phyloP scores from a whole-genome alignment of 2,329 filamentous ascomycete genomes.

The Botrytis byssoidea region DNA sequence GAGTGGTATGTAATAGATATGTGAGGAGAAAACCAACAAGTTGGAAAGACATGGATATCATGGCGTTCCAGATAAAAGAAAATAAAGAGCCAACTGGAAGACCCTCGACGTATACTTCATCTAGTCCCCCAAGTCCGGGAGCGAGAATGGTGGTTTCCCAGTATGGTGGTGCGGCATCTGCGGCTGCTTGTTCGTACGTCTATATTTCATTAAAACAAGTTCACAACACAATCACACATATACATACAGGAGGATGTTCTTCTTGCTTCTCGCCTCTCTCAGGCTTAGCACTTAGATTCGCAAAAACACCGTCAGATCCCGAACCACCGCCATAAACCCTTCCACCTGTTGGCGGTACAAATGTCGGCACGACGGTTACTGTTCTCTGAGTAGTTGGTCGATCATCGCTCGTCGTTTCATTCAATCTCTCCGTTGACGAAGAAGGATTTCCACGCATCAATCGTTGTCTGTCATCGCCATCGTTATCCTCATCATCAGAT shows the following conservation, averaged over 20 bases:
- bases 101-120: constrained; percentile 96
- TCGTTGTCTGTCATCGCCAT: constrained; percentile 79
- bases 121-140: constrained; percentile 81
- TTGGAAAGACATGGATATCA: constrained; percentile 97
- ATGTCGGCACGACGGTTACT: constrained; percentile 34
- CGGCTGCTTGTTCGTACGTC: constrained; percentile 98
- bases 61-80: constrained; percentile 86
- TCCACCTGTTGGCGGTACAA: constrained; percentile 31
- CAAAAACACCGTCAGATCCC: constrained; percentile 93
- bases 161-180: constrained; percentile 92
- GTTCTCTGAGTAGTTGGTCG: constrained; percentile 32
- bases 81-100: constrained; percentile 88
- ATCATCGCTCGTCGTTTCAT: constrained; percentile 23
- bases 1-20: constrained; percentile 95
- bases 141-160: constrained; percentile 99
- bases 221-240: constrained; percentile 13
- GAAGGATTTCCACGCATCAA: constrained; percentile 67
- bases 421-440: constrained; percentile 30
- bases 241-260: constrained; percentile 88
- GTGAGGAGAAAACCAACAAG: constrained; percentile 96
- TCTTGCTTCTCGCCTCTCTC: constrained; percentile 77
- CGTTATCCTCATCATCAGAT: constrained; percentile 69
- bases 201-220: constrained; percentile 42
- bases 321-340: constrained; percentile 69
- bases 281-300: constrained; percentile 88